Base-by-base conservation (phyloP, 1,139 yeast species). In the Diutina sp. region DNA sequence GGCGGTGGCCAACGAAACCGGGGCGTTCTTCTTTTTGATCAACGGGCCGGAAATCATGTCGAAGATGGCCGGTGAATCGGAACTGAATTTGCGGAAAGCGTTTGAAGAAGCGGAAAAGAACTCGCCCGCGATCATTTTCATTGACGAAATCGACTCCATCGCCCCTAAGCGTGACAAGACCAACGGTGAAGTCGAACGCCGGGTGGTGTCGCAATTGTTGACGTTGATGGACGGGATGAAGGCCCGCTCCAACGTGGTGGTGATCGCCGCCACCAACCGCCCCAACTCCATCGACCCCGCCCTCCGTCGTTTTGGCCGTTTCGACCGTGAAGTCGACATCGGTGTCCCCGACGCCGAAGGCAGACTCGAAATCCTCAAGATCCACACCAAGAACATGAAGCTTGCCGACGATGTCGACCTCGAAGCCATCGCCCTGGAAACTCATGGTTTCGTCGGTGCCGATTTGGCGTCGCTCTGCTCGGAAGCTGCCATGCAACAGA, bases 11-110 rank as follows among this genome's bases (percentile, higher is more conserved):
- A 93, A 93, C 66, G 99, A 93, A 74, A 93, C 99, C 35, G 99
- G 99, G 67, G 99, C 99, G 1, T 93, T 93, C 72, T 93, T 93
- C 83, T 93, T 93, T 72, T 81, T 93, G 68, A 93, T 93, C 70
- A 93, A 93, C 70, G 99, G 99, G 72, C 99, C 99, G n/a, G 99
- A 93, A 75, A 95, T 93, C 69, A 93, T 93, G 99, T 90, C 98
- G 58, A 93, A 93, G 76, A 93, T 93, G 99, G 99, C 99, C 55
- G 99, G 99, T 77, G 99, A 93, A 74, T 90, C 97, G 28, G 99
- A 93, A 76, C 88, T 96, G 51, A 93, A 93, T 68, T 79, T 93
- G 72, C 85, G 99, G 77, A 91, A 91, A 76, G 99, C 99, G 5
- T 93, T 93, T 66, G 99, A 93, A 73, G 99, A 93, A 75, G 99